Evolutionary conservation across 1,139 yeast genomes (phyloP), one percentile per base, ranked within the genome.

Genomic region (Kodamaea anthophila): DNA sequence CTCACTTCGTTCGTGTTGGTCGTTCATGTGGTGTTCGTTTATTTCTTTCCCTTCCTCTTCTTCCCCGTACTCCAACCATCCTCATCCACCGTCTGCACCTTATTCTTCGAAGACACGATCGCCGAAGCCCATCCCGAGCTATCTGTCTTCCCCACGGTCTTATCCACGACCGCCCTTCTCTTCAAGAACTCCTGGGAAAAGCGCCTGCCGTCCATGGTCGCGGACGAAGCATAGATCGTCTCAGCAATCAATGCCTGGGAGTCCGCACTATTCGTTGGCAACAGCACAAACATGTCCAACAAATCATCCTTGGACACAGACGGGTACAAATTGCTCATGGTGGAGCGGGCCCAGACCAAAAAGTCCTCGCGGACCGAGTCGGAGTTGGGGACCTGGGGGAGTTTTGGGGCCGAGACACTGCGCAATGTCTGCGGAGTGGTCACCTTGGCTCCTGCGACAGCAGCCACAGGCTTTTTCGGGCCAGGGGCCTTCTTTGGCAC

Each of bases 121-220:
- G 86, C 86, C 33, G 78, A 75, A 35, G 71, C 63, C 85, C 94
- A 82, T 30, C 75, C 68, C 35, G 74, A 55, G 19, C 76, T 80
- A 38, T 68, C 65, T 14, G 46, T 38, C 8, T 50, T 34, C 7
- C 66, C 71, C 34, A 72, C 59, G 38, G 65, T 68, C 38, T 60
- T 72, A 50, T 85, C 95, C 30, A 84, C 87, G 35, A 63, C 70
- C 41, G 67, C 69, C 49, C 93, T 79, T 51, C 83, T 77, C 58
- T 81, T 83, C 53, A 82, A 64, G 53, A 91, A 91, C 49, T 91
- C 98, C 36, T 73, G 76, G 1, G 97, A 94, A 63, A 88, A 91
- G 40, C 95, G 71, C 51, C 96, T 77, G 13, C 97, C 98, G 52
- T 91, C 96, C 85, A 91, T 79, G 3, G 93, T 82, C 3, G 93